A percentile compares a stretch with the other conserved stretches of the same genome.
These are phyloP conservation scores for Leishmania arabica DNA, from an alignment of 208 protist species.

Conservation along the genomic window DNA sequence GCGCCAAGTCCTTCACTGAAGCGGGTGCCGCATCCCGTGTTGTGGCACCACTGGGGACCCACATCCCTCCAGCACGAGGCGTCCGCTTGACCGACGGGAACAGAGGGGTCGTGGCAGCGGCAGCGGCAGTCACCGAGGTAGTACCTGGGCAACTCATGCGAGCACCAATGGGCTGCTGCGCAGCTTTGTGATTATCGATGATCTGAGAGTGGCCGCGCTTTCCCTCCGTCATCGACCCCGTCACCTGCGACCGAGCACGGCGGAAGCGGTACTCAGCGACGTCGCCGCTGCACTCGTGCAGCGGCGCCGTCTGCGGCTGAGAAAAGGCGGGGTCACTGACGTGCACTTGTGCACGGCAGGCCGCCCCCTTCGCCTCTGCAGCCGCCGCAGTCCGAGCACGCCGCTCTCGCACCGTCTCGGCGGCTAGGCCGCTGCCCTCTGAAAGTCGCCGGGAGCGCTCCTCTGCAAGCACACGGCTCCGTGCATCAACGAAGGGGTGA, in stretches of 20 bases:
- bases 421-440: constrained; percentile 8
- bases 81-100: not conserved
- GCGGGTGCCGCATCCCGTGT: not conserved
- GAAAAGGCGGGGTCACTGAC: constrained; percentile 16
- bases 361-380: constrained; percentile 4
- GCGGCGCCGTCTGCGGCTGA: not conserved
- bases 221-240: constrained; percentile 10
- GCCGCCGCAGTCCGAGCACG: constrained; percentile 7
- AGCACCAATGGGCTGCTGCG: not conserved
- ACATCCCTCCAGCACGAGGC: not conserved
- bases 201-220: constrained; percentile 9
- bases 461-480: constrained; percentile 31
- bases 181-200: constrained; percentile 6
- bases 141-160: not conserved
- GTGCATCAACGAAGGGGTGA: constrained; percentile 20
- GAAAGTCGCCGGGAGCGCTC: constrained; percentile 32
- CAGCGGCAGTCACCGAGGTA: not conserved
- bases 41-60: not conserved
- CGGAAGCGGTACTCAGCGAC: constrained; percentile 20
- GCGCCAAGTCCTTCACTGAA: not conserved
- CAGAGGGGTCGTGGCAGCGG: not conserved
- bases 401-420: constrained; percentile 21
- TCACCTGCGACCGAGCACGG: constrained; percentile 14
- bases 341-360: not conserved
- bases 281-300: constrained; percentile 9